Base-by-base conservation (phyloP, 345 rosid genomes). In the Pistacia integerrima region DNA sequence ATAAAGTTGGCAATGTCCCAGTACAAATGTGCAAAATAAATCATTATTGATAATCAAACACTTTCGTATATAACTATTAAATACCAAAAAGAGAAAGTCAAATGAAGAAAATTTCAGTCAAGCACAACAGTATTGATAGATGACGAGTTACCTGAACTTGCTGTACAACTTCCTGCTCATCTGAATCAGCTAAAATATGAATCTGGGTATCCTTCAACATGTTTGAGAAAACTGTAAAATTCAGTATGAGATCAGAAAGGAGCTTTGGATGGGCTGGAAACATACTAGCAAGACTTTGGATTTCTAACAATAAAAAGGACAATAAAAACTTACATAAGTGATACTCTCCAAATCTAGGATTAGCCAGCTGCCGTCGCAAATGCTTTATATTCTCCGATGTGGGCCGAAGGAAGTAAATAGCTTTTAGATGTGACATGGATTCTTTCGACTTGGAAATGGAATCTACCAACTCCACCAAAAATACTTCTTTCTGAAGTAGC, bases 131-230 rank as follows among this genome's bases (percentile, higher is more conserved):
- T 25, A 33, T 0, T 18, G 8, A 25, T 51, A 44, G 33, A 49
- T 64, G 49, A 66, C 72, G 72, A 64, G 20, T 74, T 80, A 91
- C 99, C 98, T 96, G 98, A 80, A 96, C 95, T 88, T 93, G 99
- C 74, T 91, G 94, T 58, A 90, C 99, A 83, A 83, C 93, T 82
- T 96, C 98, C n/a, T 88, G 97, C 77, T 93, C 99, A 79, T 96
- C 99, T 1, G 99, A 96, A 87, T 96, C 99, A 8, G 98, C 99
- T 82, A 96, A 81, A 76, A 90, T 83, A 85, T 96, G 99, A 88
- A 96, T 91, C 87, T 92, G 98, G 22, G 99, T 96, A 80, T 96
- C 99, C 87, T 93, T 96, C 85, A 96, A 86, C 77, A 96, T 83
- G 77, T 93, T 96, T 62, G 99, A 92, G 91, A 96, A 96, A 90